Percentiles rank a stretch among this genome's conserved stretches.
These are phyloP conservation scores for Clarireedia paspali DNA, from an alignment of 2,329 filamentous ascomycete species.

Conservation along the genomic window DNA sequence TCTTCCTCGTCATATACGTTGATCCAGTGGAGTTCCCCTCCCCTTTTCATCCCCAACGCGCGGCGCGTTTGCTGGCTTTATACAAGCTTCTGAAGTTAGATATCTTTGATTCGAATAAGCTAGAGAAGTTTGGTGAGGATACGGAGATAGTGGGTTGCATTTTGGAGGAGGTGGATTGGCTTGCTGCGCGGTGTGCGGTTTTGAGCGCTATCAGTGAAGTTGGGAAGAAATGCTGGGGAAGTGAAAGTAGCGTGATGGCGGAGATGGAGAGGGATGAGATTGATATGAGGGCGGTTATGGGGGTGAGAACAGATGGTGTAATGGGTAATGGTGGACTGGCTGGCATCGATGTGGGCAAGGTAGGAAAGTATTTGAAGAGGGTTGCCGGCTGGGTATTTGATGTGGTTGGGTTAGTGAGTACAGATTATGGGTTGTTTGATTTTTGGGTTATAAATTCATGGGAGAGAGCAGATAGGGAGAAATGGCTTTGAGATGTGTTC, in stretches of 20 bases:
- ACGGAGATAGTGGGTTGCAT: background rate
- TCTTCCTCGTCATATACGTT: conserved; percentile 28
- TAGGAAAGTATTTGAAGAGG: background rate
- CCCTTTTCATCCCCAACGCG: conserved; percentile 42
- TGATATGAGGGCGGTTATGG: conserved; percentile 1
- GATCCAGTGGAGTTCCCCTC: conserved; percentile 44
- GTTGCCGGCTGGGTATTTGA: background rate
- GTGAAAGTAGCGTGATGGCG: background rate
- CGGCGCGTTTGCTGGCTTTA: conserved; percentile 44
- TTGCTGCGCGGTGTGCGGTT: conserved; percentile 4
- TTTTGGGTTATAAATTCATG: background rate
- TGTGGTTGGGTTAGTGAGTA: background rate
- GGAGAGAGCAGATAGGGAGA: background rate
- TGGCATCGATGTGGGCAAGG: background rate
- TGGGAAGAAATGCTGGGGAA: conserved; percentile 1
- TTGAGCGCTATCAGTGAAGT: background rate
- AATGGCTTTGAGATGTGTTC: too few species aligned
- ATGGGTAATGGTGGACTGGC: background rate
- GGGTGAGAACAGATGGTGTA: background rate
- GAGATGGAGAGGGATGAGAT: background rate
- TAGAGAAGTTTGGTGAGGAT: background rate
- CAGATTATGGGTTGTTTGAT: background rate
- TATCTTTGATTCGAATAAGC: conserved; percentile 27
- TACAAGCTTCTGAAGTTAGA: conserved; percentile 45
- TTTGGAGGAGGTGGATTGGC: conserved; percentile 12